Percentiles rank a stretch among this genome's conserved stretches.
Evolutionary conservation across 2,329 filamentous ascomycete genomes (phyloP).

Genomic region (Graphilbum ipis-grandicollis): DNA sequence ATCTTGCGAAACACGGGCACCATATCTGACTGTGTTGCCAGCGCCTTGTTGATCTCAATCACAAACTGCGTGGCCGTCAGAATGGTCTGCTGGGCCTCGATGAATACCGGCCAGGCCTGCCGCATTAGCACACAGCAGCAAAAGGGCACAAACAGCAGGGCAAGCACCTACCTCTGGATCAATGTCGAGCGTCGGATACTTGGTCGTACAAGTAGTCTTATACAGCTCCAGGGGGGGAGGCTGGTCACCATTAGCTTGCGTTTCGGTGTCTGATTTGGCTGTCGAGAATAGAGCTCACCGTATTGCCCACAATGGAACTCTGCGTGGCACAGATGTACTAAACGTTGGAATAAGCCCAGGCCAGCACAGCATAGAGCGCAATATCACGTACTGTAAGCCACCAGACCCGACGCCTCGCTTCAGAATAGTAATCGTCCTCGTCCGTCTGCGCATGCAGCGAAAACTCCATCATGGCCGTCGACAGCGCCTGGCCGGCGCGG

Average conservation of each 20-base stretch:
- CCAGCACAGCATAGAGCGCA: background rate
- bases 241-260: conserved; percentile 1
- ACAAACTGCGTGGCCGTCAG: conserved; percentile 28
- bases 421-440: conserved; percentile 23
- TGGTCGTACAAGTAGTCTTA: conserved; percentile 23
- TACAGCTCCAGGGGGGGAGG: conserved; percentile 9
- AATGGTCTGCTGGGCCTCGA: conserved; percentile 30
- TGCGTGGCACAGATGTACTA: conserved; percentile 33
- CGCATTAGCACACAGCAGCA: background rate
- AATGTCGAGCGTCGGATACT: conserved; percentile 20
- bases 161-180: conserved; percentile 22
- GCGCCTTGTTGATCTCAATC: conserved; percentile 25
- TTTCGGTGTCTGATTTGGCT: background rate
- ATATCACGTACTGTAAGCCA: conserved; percentile 28
- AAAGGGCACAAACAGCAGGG: background rate
- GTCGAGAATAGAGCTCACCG: conserved; percentile 17
- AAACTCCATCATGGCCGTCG: conserved; percentile 27
- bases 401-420: conserved; percentile 29
- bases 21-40: conserved; percentile 20
- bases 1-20: conserved; percentile 21
- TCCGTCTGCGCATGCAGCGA: conserved; percentile 22
- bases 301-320: conserved; percentile 31
- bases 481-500: conserved; percentile 27
- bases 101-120: conserved; percentile 24
- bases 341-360: conserved; percentile 13